Percentiles rank a stretch among this genome's conserved stretches.
Conservation (phyloP, 2,329 filamentous ascomycete species). For the Neofusicoccum sp. region DNA sequence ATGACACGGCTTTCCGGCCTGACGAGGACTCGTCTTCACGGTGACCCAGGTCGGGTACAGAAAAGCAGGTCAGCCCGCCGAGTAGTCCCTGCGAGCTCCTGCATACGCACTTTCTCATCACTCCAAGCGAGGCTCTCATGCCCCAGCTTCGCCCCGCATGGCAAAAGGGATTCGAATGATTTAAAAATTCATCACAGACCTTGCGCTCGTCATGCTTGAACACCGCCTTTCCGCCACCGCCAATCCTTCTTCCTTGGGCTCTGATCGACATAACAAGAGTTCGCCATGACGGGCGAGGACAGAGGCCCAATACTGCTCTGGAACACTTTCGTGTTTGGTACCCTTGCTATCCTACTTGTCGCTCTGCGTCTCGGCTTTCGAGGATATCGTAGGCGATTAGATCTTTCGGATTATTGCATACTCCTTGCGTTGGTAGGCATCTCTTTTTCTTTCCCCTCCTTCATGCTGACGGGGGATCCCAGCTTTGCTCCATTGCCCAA, state of each 20-base stretch:
- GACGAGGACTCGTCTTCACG: not conserved
- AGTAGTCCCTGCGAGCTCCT: slow-evolving; percentile 3
- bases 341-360: slow-evolving; percentile 6
- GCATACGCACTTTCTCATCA: slow-evolving; percentile 3
- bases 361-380: slow-evolving; percentile 9
- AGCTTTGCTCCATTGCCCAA: slow-evolving; percentile 5
- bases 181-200: not conserved
- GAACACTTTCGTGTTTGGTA: slow-evolving; percentile 6
- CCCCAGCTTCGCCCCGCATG: not conserved
- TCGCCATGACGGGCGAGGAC: slow-evolving; percentile 13
- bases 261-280: slow-evolving; percentile 7
- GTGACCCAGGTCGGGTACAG: not conserved
- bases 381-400: slow-evolving; percentile 14
- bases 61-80: slow-evolving; percentile 5
- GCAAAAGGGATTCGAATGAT: not conserved
- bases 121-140: not conserved
- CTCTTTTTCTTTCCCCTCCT: not conserved
- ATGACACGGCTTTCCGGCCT: not conserved
- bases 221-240: not conserved
- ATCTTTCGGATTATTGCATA: slow-evolving; percentile 6
- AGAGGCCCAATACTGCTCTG: slow-evolving; percentile 6
- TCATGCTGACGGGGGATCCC: not conserved
- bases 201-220: slow-evolving; percentile 3
- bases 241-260: slow-evolving; percentile 1
- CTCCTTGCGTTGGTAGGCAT: not conserved